Evolutionary conservation across 257 asterid genomes (phyloP), one percentile per base, ranked within the genome.

Genomic region (Solanum appendiculatum): DNA sequence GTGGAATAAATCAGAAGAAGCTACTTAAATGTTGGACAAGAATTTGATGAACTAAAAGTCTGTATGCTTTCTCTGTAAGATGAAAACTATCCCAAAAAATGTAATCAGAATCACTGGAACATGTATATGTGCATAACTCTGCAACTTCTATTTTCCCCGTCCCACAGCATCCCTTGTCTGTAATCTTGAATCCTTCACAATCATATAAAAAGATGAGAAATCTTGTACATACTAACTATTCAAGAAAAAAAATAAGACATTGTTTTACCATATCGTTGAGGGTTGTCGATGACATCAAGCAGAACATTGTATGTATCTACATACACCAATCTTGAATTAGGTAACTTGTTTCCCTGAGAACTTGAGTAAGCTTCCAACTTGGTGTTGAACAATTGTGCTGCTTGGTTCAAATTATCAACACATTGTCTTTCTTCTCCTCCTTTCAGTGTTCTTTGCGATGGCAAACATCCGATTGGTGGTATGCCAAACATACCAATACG

Each of bases 391-490:
- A 91, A 60, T 21, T 86, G 82, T 2, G 92, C 94, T 15, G 89
- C 91, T 56, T 91, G 85, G 63, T 95, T 93, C 85, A 88, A 89
- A 18, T 86, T 51, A 3, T 90, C 93, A 10, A 87, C 94, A 36
- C 97, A 94, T 1, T 85, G 83, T 68, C 98, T 91, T 68, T 25
- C 69, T 3, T 64, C 56, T 29, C 98, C 97, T 18, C 98, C 98
- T 84, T 42, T 89, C 87, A 94, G 60, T 15, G 98, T 95, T 88
- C 98, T 93, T 20, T 93, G 95, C 27, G 97, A 93, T 54, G 98
- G 98, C 85, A 95, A 82, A 70, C 98, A 95, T 39, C 98, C 98
- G 6, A 92, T 87, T 34, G 98, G 96, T 7, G 98, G 98, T 34
- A 95, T 82, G 31, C 98, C 51, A 10, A 75, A 75, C 3, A 75